phyloP scores from a whole-genome alignment of 441 rosid genomes.

The Adansonia grandidieri region DNA sequence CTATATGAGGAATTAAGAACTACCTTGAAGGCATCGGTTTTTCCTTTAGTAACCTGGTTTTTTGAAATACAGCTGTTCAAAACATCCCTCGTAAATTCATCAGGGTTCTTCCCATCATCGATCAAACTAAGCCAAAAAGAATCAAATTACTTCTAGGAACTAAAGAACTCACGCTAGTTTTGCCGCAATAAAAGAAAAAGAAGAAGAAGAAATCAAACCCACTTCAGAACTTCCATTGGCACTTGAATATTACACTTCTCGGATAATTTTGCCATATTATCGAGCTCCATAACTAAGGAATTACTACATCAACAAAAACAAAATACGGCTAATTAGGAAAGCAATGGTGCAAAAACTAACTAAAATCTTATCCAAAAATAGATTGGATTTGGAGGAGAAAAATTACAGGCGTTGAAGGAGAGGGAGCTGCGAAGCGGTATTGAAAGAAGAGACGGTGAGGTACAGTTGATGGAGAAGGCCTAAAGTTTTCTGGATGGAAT shows the following conservation, averaged over 20 bases:
- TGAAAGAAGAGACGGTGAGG: slow-evolving; percentile 84
- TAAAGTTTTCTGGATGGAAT: slow-evolving; percentile 74
- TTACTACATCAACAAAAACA: slow-evolving; percentile 49
- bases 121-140: slow-evolving; percentile 60
- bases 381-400: slow-evolving; percentile 12
- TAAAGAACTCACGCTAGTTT: slow-evolving; percentile 10
- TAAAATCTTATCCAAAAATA: neutral
- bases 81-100: slow-evolving; percentile 84
- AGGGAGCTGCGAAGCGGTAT: slow-evolving; percentile 78
- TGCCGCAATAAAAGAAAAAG: neutral
- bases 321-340: neutral
- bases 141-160: slow-evolving; percentile 19
- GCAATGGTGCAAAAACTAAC: neutral
- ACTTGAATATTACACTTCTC: slow-evolving; percentile 87
- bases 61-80: slow-evolving; percentile 82
- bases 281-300: slow-evolving; percentile 76
- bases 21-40: slow-evolving; percentile 93
- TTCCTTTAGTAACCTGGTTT: slow-evolving; percentile 95
- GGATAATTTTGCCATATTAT: slow-evolving; percentile 78
- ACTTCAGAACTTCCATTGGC: slow-evolving; percentile 91
- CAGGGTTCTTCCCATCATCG: slow-evolving; percentile 97
- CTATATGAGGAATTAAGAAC: neutral
- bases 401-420: slow-evolving; percentile 87
- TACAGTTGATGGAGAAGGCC: slow-evolving; percentile 82
- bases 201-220: slow-evolving; percentile 43